A percentile compares a stretch with the other conserved stretches of the same genome.
phyloP scores from a whole-genome alignment of 73 alveolate species.

The Paramecium pentaurelia region DNA sequence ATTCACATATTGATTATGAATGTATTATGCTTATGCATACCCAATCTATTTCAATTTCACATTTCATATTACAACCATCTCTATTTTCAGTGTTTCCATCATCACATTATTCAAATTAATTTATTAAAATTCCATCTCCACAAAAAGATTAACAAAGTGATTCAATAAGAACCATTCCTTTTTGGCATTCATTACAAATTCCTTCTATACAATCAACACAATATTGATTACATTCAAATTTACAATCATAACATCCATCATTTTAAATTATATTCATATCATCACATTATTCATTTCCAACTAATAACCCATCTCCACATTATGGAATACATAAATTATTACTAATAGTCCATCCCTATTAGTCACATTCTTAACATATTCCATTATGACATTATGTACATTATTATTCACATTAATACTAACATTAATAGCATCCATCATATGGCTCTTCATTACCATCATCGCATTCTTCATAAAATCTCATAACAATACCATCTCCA shows the following conservation, averaged over 20 bases:
- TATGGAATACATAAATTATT: neutral
- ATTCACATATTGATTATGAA: no score
- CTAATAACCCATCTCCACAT: neutral
- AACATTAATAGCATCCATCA: neutral
- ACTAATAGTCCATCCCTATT: neutral
- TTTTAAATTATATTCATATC: neutral
- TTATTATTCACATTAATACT: neutral
- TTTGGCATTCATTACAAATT: neutral
- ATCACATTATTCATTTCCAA: neutral
- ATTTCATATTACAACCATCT: constrained; percentile 5
- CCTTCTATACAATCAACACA: neutral
- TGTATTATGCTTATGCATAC: neutral
- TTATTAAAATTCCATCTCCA: neutral
- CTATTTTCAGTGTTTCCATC: constrained; percentile 24
- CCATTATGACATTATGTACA: neutral
- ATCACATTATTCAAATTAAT: neutral
- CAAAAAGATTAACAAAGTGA: neutral
- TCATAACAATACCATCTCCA: neutral
- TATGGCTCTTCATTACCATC: neutral
- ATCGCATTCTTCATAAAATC: neutral
- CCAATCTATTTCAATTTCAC: constrained; percentile 16
- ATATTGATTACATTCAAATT: neutral
- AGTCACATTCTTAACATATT: neutral
- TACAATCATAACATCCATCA: neutral
- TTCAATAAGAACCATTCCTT: neutral